Conservation (phyloP, 768 basidiomycete species). For the Ramaria rubella region DNA sequence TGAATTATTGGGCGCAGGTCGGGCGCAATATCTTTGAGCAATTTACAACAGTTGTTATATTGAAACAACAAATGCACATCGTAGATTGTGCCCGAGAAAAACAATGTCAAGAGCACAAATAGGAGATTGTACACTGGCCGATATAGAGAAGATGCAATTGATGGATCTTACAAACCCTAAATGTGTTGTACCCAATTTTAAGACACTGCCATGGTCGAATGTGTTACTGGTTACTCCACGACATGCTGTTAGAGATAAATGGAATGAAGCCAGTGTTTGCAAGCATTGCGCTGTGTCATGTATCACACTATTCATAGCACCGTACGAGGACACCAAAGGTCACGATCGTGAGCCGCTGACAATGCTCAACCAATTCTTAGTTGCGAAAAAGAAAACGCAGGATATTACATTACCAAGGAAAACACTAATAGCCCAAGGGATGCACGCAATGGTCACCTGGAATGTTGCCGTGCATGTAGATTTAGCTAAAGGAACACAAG, state of each 20-base stretch:
- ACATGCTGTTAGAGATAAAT: not conserved
- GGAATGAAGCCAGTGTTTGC: not conserved
- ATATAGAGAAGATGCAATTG: not conserved
- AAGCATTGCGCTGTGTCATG: not conserved
- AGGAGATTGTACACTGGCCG: not conserved
- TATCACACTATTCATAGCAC: not conserved
- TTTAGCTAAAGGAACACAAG: not conserved
- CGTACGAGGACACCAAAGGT: not conserved
- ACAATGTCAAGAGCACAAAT: not conserved
- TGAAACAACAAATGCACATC: slow-evolving; percentile 28
- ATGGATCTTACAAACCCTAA: not conserved
- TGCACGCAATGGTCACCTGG: not conserved
- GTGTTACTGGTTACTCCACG: not conserved
- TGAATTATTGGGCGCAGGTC: slow-evolving; percentile 18
- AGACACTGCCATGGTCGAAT: not conserved
- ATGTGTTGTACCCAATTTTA: not conserved
- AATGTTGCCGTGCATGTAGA: not conserved
- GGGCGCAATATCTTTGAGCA: slow-evolving; percentile 32
- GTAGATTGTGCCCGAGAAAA: too few relatives aligned
- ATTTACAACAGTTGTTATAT: slow-evolving; percentile 30
- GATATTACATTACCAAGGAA: not conserved
- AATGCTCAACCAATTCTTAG: not conserved
- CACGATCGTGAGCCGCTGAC: not conserved
- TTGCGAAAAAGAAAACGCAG: not conserved
- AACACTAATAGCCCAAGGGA: not conserved